Percentiles rank a stretch among this genome's conserved stretches.
phyloP scores from a whole-genome alignment of 805 yeast genomes.

The Saccharomycopsis malanga region DNA sequence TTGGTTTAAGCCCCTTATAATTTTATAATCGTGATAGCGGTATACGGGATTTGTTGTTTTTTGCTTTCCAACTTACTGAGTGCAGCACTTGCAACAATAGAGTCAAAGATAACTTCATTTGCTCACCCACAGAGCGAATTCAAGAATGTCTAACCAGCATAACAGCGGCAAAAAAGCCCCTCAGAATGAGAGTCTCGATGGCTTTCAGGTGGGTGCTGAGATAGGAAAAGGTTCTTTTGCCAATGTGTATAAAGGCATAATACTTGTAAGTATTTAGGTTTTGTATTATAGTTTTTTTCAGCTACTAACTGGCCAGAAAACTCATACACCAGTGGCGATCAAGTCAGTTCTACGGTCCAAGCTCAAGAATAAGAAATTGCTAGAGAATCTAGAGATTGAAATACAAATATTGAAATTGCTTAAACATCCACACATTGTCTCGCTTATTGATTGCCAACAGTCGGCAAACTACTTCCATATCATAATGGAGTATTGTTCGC shows the following conservation, averaged over 20 bases:
- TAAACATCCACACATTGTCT: conserved; percentile 90
- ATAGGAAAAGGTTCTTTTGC: conserved; percentile 97
- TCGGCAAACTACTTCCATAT: conserved; percentile 75
- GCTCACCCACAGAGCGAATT: no score
- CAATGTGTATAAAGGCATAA: conserved; percentile 80
- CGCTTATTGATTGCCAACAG: conserved; percentile 73
- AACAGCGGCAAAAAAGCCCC: conserved; percentile 19
- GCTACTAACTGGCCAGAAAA: no score
- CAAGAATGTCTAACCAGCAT: neutral
- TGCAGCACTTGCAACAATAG: no score
- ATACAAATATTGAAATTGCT: conserved; percentile 81
- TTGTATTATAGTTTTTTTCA: neutral
- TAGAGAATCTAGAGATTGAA: conserved; percentile 89
- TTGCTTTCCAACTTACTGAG: no score
- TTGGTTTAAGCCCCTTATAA: no score
- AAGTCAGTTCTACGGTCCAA: conserved; percentile 81
- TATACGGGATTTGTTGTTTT: no score
- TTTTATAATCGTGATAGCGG: no score
- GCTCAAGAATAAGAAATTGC: conserved; percentile 74
- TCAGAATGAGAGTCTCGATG: conserved; percentile 14
- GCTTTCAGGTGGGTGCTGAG: conserved; percentile 38
- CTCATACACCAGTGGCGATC: conserved; percentile 68
- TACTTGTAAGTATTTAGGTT: conserved; percentile 29
- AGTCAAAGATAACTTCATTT: no score
- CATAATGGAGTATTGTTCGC: conserved; percentile 93